These are phyloP conservation scores for Puccinia coronata DNA, from an alignment of 1,284 basidiomycete genomes.

Conservation along the genomic window DNA sequence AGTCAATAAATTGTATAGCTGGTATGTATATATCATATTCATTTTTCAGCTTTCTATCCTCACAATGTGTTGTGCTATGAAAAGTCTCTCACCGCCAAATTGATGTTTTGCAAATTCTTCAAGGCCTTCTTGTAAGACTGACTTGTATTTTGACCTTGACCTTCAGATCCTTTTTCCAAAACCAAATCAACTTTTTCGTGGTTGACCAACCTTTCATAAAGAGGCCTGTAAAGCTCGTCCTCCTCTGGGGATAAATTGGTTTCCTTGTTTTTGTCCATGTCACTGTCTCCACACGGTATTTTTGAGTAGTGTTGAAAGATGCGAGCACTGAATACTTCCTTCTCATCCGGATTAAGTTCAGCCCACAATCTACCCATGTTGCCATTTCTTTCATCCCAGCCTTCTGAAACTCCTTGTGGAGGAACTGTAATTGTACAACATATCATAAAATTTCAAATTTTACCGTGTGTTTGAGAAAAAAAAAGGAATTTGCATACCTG, in stretches of 20 bases:
- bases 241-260: not conserved
- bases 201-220: too few relatives aligned
- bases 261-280: not conserved
- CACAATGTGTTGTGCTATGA: not conserved
- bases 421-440: not conserved
- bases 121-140: too few relatives aligned
- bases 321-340: not conserved
- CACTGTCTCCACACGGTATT: not conserved
- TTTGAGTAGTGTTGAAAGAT: not conserved
- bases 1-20: not conserved
- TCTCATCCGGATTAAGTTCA: not conserved
- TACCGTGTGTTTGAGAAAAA: not conserved
- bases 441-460: too few relatives aligned
- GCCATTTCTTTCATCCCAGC: slow-evolving; percentile 13
- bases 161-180: not conserved
- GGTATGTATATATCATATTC: too few relatives aligned
- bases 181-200: not conserved
- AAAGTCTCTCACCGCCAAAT: not conserved
- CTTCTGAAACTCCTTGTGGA: not conserved
- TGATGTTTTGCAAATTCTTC: too few relatives aligned
- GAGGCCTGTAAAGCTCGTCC: too few relatives aligned
- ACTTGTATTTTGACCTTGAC: not conserved
- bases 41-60: not conserved
- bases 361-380: not conserved
- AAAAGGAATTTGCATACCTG: not conserved